A percentile compares a stretch with the other conserved stretches of the same genome.
phyloP scores from a whole-genome alignment of 257 asterid species.

The Solanum okadae region DNA sequence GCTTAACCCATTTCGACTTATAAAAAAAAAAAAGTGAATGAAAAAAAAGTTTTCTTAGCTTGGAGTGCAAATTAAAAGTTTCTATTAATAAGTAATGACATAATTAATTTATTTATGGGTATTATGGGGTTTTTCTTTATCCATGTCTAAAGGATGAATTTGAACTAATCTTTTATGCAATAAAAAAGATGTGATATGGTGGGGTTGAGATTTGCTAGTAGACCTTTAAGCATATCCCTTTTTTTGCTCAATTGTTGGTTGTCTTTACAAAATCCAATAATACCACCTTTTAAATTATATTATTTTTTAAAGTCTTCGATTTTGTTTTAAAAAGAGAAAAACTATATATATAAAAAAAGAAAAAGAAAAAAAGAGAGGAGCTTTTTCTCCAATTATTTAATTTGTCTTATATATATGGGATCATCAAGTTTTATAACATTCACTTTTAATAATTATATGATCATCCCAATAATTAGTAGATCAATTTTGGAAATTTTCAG shows the following conservation, averaged over 20 bases:
- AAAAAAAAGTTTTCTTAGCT: not conserved
- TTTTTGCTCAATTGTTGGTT: constrained; percentile 1
- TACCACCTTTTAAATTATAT: not conserved
- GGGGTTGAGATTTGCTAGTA: constrained; percentile 2
- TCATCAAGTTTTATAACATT: not conserved
- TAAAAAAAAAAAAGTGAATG: not conserved
- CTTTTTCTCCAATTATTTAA: not conserved
- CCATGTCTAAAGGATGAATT: not conserved
- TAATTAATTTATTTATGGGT: not conserved
- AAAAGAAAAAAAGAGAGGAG: not conserved
- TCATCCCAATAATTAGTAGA: not conserved
- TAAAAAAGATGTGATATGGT: not conserved
- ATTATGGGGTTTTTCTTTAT: not conserved
- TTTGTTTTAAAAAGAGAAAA: not conserved
- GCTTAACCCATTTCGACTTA: not conserved
- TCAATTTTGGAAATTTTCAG: not conserved
- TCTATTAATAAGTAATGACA: not conserved
- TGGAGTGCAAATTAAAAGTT: not conserved
- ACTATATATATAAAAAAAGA: not conserved
- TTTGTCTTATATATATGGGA: not conserved
- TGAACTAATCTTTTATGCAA: not conserved
- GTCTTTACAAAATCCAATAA: constrained; percentile 1
- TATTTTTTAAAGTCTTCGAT: not conserved
- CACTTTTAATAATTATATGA: not conserved
- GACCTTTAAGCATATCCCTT: constrained; percentile 12